Evolutionary conservation across 306 rosid species (phyloP), one percentile per base, ranked within the genome.

Genomic region (Sicyos baderoa): DNA sequence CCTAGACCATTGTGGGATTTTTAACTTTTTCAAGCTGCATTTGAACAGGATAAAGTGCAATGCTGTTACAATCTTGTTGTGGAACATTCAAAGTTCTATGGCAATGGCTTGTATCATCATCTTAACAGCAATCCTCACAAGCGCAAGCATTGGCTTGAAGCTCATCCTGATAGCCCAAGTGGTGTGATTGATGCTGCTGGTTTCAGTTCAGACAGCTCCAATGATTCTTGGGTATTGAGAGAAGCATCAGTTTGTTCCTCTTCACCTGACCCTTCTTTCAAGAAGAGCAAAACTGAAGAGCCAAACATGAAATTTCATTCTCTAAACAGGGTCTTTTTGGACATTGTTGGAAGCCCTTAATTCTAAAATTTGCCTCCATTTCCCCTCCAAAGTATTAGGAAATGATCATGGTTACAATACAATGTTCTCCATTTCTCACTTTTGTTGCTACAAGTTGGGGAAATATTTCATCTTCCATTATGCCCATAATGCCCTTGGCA

Each of bases 31-130:
- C 5, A 9, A 7, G 9, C 67, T 71, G 66, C 53, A 49, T 50
- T 52, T 16, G 21, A 23, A 59, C 92, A 87, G 92, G 92, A 81
- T 77, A 83, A 81, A 74, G 89, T 82, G 29, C 79, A 79, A 37
- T 79, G 76, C 49, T 87, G 89, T 63, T 83, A 83, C 68, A 77
- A 78, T 76, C 81, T 58, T 0, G 83, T 87, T 29, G 67, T 74
- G 0, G 71, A 81, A 61, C 42, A 29, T 22, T 54, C 65, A 21
- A 71, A 71, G 54, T 19, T 35, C 40, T 15, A 42, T 53, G 4
- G 1, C 21, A 54, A 55, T 71, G 54, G 52, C 54, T 47, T 12
- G 13, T 47, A 57, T 45, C n/a, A 57, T 45, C n/a, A 45, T 55
- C 16, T 17, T 15, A 17, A 21, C 75, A 40, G 22, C 42, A 29